phyloP scores from a whole-genome alignment of 2,329 filamentous ascomycete genomes.

The Colletotrichum magnum region DNA sequence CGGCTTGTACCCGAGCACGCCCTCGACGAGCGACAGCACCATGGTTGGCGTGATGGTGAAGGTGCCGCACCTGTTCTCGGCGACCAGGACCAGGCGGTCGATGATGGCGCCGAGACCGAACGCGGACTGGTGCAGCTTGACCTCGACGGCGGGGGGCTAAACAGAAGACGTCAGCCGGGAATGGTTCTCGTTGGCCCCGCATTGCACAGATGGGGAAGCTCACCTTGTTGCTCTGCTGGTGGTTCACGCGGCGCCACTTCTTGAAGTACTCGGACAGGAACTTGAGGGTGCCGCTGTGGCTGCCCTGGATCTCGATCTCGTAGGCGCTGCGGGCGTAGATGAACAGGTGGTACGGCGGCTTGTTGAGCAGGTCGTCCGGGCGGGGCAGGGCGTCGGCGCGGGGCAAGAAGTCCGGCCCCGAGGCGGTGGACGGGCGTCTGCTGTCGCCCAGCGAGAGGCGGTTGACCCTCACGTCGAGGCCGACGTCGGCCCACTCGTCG shows the following conservation, averaged over 20 bases:
- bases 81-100: slow-evolving; percentile 58
- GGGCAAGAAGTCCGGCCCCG: slow-evolving; percentile 54
- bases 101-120: slow-evolving; percentile 61
- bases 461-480: slow-evolving; percentile 48
- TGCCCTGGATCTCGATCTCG: slow-evolving; percentile 60
- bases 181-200: too few species aligned
- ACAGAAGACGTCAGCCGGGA: neutral
- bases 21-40: slow-evolving; percentile 61
- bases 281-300: slow-evolving; percentile 61
- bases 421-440: slow-evolving; percentile 10
- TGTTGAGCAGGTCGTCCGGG: slow-evolving; percentile 62
- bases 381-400: slow-evolving; percentile 56
- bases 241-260: slow-evolving; percentile 62
- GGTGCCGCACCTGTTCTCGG: slow-evolving; percentile 48
- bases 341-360: slow-evolving; percentile 63
- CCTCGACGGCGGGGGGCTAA: slow-evolving; percentile 58
- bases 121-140: slow-evolving; percentile 59
- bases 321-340: slow-evolving; percentile 49
- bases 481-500: slow-evolving; percentile 63
- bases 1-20: slow-evolving; percentile 60
- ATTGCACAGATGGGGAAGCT: slow-evolving; percentile 26
- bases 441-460: slow-evolving; percentile 41
- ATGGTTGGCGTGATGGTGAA: slow-evolving; percentile 59
- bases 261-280: slow-evolving; percentile 62
- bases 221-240: slow-evolving; percentile 53